Evolutionary conservation across 192 early-diverging fungal species (phyloP).

Genomic region (Coemansia sp.): DNA sequence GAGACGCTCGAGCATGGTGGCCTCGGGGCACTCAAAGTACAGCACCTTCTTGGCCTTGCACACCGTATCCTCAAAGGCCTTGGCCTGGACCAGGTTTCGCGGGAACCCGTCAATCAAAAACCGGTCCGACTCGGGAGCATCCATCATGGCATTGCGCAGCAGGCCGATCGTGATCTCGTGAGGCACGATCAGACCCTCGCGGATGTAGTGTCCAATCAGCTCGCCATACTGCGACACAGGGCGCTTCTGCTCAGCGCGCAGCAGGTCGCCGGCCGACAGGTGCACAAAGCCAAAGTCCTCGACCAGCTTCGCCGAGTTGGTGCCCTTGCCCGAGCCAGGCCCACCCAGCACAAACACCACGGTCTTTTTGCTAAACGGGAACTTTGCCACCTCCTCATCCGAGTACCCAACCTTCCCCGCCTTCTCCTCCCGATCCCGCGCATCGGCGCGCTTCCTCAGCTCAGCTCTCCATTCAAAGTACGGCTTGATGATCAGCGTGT

Average conservation of each 20-base stretch:
- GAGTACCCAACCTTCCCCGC: constrained; percentile 8
- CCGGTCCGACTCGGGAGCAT: constrained; percentile 57
- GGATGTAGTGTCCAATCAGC: constrained; percentile 88
- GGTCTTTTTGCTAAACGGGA: constrained; percentile 58
- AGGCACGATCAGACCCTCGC: constrained; percentile 93
- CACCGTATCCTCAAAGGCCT: constrained; percentile 88
- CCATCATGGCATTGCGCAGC: constrained; percentile 86
- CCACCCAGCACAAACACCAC: constrained; percentile 91
- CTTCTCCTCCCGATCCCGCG: constrained; percentile 6
- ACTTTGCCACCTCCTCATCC: constrained; percentile 18
- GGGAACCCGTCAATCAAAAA: constrained; percentile 99
- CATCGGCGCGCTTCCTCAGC: constrained; percentile 4
- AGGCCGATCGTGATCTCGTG: constrained; percentile 92
- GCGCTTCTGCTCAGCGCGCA: constrained; percentile 88
- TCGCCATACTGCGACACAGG: constrained; percentile 82
- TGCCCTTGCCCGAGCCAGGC: constrained; percentile 93
- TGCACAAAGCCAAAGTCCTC: constrained; percentile 93
- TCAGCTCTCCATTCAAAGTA: constrained; percentile 26
- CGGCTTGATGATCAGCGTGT: constrained; percentile 36
- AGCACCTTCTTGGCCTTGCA: constrained; percentile 71
- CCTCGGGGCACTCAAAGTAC: constrained; percentile 95
- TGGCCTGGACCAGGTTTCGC: constrained; percentile 87
- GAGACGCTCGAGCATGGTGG: constrained; percentile 85
- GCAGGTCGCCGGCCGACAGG: constrained; percentile 93
- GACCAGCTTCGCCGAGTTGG: constrained; percentile 86